Conservation (phyloP, 768 basidiomycete genomes). For the Tylopilus vinaceipallidus region DNA sequence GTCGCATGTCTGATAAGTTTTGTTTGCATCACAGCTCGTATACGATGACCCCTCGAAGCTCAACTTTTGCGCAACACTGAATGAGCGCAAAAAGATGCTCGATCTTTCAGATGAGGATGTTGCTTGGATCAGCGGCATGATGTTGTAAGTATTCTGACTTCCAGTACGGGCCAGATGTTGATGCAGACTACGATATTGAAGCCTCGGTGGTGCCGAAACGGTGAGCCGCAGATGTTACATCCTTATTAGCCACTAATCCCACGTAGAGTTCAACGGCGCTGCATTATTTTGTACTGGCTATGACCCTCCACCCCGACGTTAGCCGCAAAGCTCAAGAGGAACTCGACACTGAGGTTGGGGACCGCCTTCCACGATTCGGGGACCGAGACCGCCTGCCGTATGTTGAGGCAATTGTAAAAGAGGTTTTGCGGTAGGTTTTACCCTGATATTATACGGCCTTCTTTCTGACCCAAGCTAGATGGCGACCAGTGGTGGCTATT, state of each 20-base stretch:
- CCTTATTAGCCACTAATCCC: neutral
- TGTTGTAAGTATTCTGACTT: neutral
- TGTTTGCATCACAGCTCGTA: neutral
- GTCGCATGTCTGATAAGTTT: neutral
- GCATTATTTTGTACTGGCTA: slow-evolving; percentile 3
- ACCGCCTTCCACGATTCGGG: slow-evolving; percentile 6
- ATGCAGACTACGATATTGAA: neutral
- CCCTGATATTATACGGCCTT: neutral
- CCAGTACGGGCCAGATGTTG: neutral
- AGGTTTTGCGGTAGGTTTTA: neutral
- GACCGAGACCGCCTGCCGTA: slow-evolving; percentile 9
- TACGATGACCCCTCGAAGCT: slow-evolving; percentile 2
- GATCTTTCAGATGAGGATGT: slow-evolving; percentile 9
- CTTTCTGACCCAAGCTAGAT: neutral
- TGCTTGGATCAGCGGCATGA: slow-evolving; percentile 8
- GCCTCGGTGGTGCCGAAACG: slow-evolving; percentile 9
- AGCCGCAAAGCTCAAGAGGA: slow-evolving; percentile 4
- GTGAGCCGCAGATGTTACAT: neutral
- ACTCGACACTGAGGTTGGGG: slow-evolving; percentile 2
- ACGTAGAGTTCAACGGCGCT: slow-evolving; percentile 5
- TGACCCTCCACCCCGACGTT: slow-evolving; percentile 6
- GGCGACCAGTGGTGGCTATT: slow-evolving; percentile 5
- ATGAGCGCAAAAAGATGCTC: slow-evolving; percentile 1
- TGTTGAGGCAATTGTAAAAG: slow-evolving; percentile 7
- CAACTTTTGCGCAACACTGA: slow-evolving; percentile 5